phyloP scores from a whole-genome alignment of 2,329 filamentous ascomycete species.

The Claviceps purpurea region DNA sequence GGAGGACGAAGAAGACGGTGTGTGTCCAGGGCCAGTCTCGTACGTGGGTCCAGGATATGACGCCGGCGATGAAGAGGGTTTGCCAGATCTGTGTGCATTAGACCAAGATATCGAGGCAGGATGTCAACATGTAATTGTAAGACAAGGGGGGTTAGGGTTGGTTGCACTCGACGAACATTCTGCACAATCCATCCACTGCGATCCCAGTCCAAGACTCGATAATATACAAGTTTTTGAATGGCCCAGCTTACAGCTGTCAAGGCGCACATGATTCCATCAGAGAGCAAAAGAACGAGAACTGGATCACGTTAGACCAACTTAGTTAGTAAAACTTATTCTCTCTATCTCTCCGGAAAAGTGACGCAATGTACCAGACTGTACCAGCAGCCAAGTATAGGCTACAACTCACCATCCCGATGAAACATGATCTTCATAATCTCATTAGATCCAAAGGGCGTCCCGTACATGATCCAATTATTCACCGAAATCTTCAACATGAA shows the following conservation, averaged over 20 bases:
- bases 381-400: not conserved
- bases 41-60: slow-evolving; percentile 53
- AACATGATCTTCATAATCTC: slow-evolving; percentile 62
- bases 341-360: no score
- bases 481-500: slow-evolving; percentile 54
- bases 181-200: slow-evolving; percentile 59
- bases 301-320: not conserved
- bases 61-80: slow-evolving; percentile 43
- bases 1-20: slow-evolving; percentile 63
- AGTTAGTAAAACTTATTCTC: not conserved
- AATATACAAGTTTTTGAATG: slow-evolving; percentile 47
- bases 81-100: slow-evolving; percentile 46
- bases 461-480: slow-evolving; percentile 55
- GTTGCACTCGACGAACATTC: slow-evolving; percentile 30
- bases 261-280: slow-evolving; percentile 57
- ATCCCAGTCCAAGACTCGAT: slow-evolving; percentile 54
- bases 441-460: slow-evolving; percentile 54
- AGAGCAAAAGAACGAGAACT: slow-evolving; percentile 42
- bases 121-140: no score
- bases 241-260: slow-evolving; percentile 51
- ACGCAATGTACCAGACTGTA: not conserved
- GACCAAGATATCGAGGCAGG: not conserved
- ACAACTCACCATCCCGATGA: slow-evolving; percentile 27
- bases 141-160: not conserved
- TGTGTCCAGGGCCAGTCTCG: slow-evolving; percentile 76